A percentile compares a stretch with the other conserved stretches of the same genome.
These are phyloP conservation scores for Aquilaria sinensis DNA, from an alignment of 345 rosid species.

Conservation along the genomic window DNA sequence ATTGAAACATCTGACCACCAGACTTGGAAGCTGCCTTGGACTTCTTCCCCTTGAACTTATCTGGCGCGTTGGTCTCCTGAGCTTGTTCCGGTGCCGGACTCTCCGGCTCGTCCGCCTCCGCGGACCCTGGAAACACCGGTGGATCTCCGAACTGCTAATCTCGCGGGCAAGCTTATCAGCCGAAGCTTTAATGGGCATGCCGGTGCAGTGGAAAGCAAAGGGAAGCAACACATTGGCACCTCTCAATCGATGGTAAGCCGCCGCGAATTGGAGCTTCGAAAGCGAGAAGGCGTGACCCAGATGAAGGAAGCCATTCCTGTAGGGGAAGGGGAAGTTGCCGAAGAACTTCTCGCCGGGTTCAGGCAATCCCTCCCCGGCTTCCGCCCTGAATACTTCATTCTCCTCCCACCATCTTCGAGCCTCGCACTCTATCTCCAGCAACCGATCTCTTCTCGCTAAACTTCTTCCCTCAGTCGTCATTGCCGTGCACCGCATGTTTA, in stretches of 20 bases:
- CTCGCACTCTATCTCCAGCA: slow-evolving; percentile 55
- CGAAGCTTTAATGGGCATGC: too few species aligned
- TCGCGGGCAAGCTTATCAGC: too few species aligned
- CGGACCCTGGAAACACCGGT: slow-evolving; percentile 53
- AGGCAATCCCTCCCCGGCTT: slow-evolving; percentile 10
- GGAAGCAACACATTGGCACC: slow-evolving; percentile 88
- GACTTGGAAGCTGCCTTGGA: too few species aligned
- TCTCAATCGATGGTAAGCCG: slow-evolving; percentile 79
- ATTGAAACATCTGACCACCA: too few species aligned
- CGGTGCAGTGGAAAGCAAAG: slow-evolving; percentile 90
- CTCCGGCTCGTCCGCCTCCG: slow-evolving; percentile 31
- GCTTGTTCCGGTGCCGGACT: slow-evolving; percentile 13
- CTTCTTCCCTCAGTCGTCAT: slow-evolving; percentile 71
- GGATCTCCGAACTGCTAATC: slow-evolving; percentile 69
- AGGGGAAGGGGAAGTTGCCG: slow-evolving; percentile 1
- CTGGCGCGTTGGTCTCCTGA: slow-evolving; percentile 34
- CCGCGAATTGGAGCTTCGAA: slow-evolving; percentile 60
- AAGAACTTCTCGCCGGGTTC: too few species aligned
- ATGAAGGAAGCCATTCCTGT: slow-evolving; percentile 16
- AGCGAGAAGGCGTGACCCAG: slow-evolving; percentile 15
- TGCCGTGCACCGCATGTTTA: too few species aligned
- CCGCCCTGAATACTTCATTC: slow-evolving; percentile 53
- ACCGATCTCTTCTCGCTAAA: slow-evolving; percentile 67
- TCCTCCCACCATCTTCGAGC: slow-evolving; percentile 66
- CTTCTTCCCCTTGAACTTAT: slow-evolving; percentile 8